Conservation (phyloP, 768 basidiomycete species). For the Suillus brevipes region DNA sequence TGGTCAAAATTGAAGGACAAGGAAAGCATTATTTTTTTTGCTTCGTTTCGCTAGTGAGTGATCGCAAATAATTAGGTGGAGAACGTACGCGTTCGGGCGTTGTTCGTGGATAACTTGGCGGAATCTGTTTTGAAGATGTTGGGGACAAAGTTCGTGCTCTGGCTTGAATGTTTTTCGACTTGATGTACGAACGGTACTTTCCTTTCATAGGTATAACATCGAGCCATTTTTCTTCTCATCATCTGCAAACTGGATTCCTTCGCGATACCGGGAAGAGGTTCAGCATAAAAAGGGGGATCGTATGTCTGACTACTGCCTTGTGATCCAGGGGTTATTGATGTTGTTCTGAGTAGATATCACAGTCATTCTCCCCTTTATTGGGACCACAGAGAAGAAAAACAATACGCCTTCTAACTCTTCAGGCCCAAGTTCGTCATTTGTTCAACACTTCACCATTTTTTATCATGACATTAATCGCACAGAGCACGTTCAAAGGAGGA, state of each 20-base stretch:
- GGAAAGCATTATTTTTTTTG: constrained; percentile 18
- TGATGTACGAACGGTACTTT: too few species aligned
- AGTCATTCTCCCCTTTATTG: constrained; percentile 38
- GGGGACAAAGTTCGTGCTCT: constrained; percentile 29
- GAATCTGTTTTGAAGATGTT: constrained; percentile 34
- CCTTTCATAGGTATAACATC: constrained; percentile 30
- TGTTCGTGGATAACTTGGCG: not conserved
- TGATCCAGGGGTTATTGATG: constrained; percentile 8
- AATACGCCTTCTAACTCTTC: not conserved
- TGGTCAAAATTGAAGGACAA: constrained; percentile 28
- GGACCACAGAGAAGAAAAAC: constrained; percentile 31
- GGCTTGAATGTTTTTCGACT: not conserved
- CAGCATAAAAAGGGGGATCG: not conserved
- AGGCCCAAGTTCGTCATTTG: not conserved
- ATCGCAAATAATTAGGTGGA: constrained; percentile 28
- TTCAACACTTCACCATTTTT: not conserved
- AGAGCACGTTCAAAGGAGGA: not conserved
- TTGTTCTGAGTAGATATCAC: constrained; percentile 31
- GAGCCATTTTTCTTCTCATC: constrained; percentile 41
- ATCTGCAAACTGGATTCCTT: constrained; percentile 57
- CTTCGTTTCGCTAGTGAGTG: not conserved
- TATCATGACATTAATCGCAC: not conserved
- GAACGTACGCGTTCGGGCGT: constrained; percentile 22
- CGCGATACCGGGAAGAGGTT: constrained; percentile 51
- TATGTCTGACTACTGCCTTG: not conserved